A percentile compares a stretch with the other conserved stretches of the same genome.
phyloP scores from a whole-genome alignment of 2,329 filamentous ascomycete genomes.

The Xylariaceae sp. region DNA sequence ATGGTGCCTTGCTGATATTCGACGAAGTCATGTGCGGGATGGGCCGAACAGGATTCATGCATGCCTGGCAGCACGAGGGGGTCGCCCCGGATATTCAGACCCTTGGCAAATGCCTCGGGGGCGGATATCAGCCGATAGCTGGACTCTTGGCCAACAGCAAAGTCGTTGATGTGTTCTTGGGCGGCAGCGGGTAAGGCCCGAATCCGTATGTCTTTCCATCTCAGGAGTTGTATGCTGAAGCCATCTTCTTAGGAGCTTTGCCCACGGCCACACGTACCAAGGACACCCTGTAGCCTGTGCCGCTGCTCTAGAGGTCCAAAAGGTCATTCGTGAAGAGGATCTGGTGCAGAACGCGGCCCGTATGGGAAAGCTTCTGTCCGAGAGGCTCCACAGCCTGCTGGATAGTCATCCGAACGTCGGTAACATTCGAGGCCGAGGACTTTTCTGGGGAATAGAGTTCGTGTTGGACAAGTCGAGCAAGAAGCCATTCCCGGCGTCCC shows the following conservation, averaged over 20 bases:
- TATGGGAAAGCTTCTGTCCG: slow-evolving; percentile 21
- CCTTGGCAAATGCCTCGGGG: slow-evolving; percentile 58
- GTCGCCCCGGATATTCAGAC: slow-evolving; percentile 24
- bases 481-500: slow-evolving; percentile 24
- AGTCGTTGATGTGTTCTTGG: slow-evolving; percentile 39
- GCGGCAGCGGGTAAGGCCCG: background rate
- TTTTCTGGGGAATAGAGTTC: slow-evolving; percentile 43
- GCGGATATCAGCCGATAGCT: slow-evolving; percentile 55
- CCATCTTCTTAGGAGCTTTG: slow-evolving; percentile 37
- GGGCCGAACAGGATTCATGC: slow-evolving; percentile 40
- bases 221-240: too few relatives aligned
- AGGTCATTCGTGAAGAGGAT: slow-evolving; percentile 26
- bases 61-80: background rate
- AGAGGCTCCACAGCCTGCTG: slow-evolving; percentile 13
- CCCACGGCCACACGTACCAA: slow-evolving; percentile 51
- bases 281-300: slow-evolving; percentile 32
- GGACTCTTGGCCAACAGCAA: slow-evolving; percentile 47
- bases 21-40: slow-evolving; percentile 58
- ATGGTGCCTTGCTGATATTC: slow-evolving; percentile 59
- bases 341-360: slow-evolving; percentile 28
- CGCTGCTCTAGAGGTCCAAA: slow-evolving; percentile 31
- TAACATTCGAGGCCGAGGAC: slow-evolving; percentile 31
- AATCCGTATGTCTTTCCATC: too few relatives aligned
- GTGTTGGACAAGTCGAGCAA: slow-evolving; percentile 31
- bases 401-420: slow-evolving; percentile 28